These are phyloP conservation scores for Begonia masoniana DNA, from an alignment of 306 rosid species.

Conservation along the genomic window DNA sequence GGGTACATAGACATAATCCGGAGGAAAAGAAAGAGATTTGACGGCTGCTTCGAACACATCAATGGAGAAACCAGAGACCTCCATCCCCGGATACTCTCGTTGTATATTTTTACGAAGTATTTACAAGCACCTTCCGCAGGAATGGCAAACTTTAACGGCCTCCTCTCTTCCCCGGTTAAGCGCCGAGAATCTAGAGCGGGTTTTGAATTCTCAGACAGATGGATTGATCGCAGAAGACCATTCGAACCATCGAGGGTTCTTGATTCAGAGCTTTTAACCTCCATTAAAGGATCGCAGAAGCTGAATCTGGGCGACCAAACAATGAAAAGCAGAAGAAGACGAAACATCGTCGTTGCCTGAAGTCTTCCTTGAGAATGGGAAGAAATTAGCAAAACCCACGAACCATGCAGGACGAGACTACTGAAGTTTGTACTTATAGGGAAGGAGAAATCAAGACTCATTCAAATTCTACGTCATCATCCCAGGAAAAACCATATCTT, in stretches of 20 bases:
- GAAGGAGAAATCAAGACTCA: too few species aligned
- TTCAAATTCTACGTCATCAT: too few species aligned
- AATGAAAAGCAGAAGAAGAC: too few species aligned
- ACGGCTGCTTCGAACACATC: conserved; percentile 28
- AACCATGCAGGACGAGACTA: too few species aligned
- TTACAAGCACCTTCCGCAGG: conserved; percentile 28
- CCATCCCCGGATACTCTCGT: conserved; percentile 12
- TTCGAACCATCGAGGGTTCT: background rate
- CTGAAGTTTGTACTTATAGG: too few species aligned
- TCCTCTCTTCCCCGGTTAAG: conserved; percentile 5
- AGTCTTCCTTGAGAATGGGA: too few species aligned
- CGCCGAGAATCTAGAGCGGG: background rate
- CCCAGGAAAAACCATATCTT: too few species aligned
- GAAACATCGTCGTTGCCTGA: too few species aligned
- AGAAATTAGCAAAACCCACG: too few species aligned
- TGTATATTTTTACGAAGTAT: conserved; percentile 31
- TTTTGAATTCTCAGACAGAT: conserved; percentile 1
- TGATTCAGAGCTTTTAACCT: background rate
- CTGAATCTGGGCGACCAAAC: background rate
- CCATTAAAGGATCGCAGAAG: background rate
- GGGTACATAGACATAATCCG: conserved; percentile 21
- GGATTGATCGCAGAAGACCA: background rate
- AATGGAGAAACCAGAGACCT: conserved; percentile 36
- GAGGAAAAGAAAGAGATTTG: conserved; percentile 12
- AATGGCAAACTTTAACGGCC: conserved; percentile 24